Percentiles rank a stretch among this genome's conserved stretches.
phyloP scores from a whole-genome alignment of 176 grass and related monocot genomes.

The Tillandsia leiboldiana region DNA sequence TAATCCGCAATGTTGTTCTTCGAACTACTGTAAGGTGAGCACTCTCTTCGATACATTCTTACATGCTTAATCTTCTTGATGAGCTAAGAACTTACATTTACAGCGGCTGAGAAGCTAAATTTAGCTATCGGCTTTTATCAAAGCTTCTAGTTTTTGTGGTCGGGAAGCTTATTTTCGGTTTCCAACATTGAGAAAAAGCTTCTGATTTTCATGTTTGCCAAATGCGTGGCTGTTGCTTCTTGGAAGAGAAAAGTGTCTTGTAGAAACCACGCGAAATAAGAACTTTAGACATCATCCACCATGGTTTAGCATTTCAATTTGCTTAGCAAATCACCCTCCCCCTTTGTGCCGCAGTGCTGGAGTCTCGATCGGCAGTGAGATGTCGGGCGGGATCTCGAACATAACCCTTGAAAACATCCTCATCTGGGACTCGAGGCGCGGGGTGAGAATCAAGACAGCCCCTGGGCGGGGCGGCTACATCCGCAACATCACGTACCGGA shows the following conservation, averaged over 20 bases:
- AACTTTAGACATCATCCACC: too few species aligned
- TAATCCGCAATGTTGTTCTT: constrained; percentile 49
- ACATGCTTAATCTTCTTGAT: neutral
- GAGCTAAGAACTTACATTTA: neutral
- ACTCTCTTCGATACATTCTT: neutral
- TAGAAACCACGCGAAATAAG: too few species aligned
- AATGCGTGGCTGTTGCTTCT: too few species aligned
- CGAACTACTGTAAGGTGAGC: constrained; percentile 71
- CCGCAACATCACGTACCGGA: constrained; percentile 5
- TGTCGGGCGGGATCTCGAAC: constrained; percentile 19
- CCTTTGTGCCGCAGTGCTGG: constrained; percentile 10
- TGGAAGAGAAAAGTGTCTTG: too few species aligned
- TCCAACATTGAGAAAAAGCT: neutral
- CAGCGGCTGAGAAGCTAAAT: neutral
- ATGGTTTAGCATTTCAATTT: too few species aligned
- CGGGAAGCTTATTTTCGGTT: neutral
- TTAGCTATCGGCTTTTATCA: too few species aligned
- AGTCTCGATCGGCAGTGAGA: constrained; percentile 21
- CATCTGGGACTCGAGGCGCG: constrained; percentile 10
- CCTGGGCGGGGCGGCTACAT: constrained; percentile 19
- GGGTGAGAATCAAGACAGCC: constrained; percentile 19
- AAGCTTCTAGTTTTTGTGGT: too few species aligned
- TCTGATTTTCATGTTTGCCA: too few species aligned
- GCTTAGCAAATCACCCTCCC: too few species aligned
- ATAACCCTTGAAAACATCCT: constrained; percentile 11